phyloP scores from a whole-genome alignment of 2,329 filamentous ascomycete species.

The Clonostachys rhizophaga region DNA sequence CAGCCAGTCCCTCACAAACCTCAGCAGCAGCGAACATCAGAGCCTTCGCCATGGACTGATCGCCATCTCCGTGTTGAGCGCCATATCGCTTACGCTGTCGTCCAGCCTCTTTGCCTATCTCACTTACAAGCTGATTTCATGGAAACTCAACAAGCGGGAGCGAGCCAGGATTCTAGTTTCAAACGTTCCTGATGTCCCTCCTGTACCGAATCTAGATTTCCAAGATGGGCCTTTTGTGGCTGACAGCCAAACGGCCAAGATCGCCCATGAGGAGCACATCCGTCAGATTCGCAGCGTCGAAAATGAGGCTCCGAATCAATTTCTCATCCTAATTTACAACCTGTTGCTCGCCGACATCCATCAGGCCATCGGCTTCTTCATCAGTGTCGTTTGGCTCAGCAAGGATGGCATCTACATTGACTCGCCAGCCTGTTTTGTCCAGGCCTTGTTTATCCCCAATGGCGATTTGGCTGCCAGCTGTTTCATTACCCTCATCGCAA shows the following conservation, averaged over 20 bases:
- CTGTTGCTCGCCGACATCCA: constrained; percentile 54
- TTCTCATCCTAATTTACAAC: constrained; percentile 55
- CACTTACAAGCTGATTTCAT: constrained; percentile 1
- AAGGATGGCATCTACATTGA: constrained; percentile 41
- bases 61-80: not conserved
- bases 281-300: not conserved
- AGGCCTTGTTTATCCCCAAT: constrained; percentile 54
- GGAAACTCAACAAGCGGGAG: not conserved
- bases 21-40: not conserved
- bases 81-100: not conserved
- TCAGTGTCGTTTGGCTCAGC: constrained; percentile 46
- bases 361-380: constrained; percentile 48
- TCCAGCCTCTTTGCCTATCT: not conserved
- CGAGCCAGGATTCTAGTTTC: not conserved
- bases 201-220: not conserved
- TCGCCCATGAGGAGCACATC: not conserved
- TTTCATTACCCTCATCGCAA: constrained; percentile 53
- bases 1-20: not conserved
- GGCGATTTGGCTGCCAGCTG: constrained; percentile 52
- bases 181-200: constrained; percentile 1
- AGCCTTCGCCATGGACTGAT: not conserved
- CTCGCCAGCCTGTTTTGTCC: constrained; percentile 41
- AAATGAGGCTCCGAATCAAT: constrained; percentile 39
- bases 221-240: not conserved
- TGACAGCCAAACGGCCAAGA: not conserved